These are phyloP conservation scores for Trametes coccinea DNA, from an alignment of 768 basidiomycete genomes.

Conservation along the genomic window DNA sequence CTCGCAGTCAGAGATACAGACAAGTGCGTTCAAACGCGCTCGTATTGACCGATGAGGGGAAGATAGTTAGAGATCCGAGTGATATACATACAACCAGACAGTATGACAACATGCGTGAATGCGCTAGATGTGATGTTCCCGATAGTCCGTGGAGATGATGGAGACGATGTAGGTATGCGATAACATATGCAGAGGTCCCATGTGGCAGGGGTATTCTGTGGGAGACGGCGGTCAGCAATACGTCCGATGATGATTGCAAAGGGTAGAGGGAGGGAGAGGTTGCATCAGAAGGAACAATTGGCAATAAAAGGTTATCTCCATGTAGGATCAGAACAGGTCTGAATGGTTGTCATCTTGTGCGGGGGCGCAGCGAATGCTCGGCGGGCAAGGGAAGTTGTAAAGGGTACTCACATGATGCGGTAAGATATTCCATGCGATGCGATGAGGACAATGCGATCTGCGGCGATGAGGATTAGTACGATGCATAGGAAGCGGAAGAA, in stretches of 20 bases:
- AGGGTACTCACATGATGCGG: slow-evolving; percentile 37
- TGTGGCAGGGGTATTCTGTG: slow-evolving; percentile 7
- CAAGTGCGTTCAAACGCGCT: too few relatives aligned
- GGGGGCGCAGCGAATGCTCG: slow-evolving; percentile 6
- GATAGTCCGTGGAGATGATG: slow-evolving; percentile 4
- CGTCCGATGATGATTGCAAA: background rate
- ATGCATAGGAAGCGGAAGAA: slow-evolving; percentile 7
- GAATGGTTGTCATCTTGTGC: slow-evolving; percentile 51
- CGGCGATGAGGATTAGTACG: slow-evolving; percentile 15
- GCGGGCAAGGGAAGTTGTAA: background rate
- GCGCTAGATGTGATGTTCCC: slow-evolving; percentile 1
- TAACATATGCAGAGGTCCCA: slow-evolving; percentile 9
- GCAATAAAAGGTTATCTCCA: slow-evolving; percentile 61
- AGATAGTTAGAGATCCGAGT: background rate
- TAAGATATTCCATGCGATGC: background rate
- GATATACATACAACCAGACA: background rate
- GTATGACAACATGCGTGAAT: background rate
- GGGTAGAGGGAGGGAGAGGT: background rate
- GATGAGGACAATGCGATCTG: slow-evolving; percentile 1
- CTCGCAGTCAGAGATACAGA: too few relatives aligned
- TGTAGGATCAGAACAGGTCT: slow-evolving; percentile 67
- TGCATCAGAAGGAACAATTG: slow-evolving; percentile 40
- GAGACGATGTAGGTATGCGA: background rate
- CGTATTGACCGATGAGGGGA: background rate
- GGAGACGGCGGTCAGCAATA: background rate